Base-by-base conservation (phyloP, 345 rosid genomes). In the Eucalyptus erythrocorys region DNA sequence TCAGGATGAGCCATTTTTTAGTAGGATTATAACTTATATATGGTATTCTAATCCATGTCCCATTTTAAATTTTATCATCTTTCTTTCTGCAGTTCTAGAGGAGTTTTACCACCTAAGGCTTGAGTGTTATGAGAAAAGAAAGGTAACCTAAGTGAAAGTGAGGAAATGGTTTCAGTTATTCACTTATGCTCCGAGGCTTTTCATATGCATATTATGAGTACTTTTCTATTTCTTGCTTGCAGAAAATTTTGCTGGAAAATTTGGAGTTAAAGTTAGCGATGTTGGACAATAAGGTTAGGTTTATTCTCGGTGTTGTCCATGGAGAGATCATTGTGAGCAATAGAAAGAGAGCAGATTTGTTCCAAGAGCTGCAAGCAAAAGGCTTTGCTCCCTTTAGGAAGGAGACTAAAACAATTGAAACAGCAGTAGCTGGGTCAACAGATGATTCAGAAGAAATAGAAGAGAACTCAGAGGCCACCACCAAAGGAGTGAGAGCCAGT, bases 251-350 rank as follows among this genome's bases (percentile, higher is more conserved):
- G 87, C 80, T 97, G 87, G 92, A 92, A 85, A 92, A 92, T 86
- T 95, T 98, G 86, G 98, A 96, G 89, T 59, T 90, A 59, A 98
- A 95, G 89, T 92, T 95, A 89, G 87, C 93, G 90, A 95, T 92
- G 91, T 89, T 98, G 93, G 98, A 95, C 15, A 98, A 98, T 95
- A 98, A 94, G 92, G 98, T 92, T 27, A 95, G 93, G 91, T 98
- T 97, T 85, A 98, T 98, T 88, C 97, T 95, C 50, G 99, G 94
- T 40, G 99, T 98, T 81, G 98, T 98, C 71, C 92, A 90, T 37
- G 99, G 98, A 40, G 98, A 98, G 85, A 96, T 98, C 89, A 90
- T 94, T 32, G 99, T 98, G 91, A 98, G 87, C 93, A 98, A 96
- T 88, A 93, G 98, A 93, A 98, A 95, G 94, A 96, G 94, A 89